These are phyloP conservation scores for Citrullus colocynthis DNA, from an alignment of 306 rosid species.

Conservation along the genomic window DNA sequence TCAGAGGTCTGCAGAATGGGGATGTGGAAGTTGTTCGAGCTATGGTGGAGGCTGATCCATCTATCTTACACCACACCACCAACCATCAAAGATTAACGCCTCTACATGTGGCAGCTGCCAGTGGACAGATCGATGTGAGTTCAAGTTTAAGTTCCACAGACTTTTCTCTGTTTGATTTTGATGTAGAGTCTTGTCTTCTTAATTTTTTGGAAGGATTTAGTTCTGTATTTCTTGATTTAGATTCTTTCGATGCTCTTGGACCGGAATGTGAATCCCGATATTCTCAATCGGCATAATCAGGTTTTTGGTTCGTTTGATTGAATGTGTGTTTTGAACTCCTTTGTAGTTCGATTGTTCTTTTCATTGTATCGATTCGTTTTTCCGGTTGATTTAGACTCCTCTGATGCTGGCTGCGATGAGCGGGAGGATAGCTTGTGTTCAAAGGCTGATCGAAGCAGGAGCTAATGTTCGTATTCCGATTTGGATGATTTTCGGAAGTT, in stretches of 20 bases:
- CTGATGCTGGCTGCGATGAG: conserved; percentile 78
- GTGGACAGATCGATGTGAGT: conserved; percentile 69
- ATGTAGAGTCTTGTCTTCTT: neutral
- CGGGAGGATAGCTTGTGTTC: conserved; percentile 51
- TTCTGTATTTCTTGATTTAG: conserved; percentile 24
- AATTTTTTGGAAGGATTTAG: neutral
- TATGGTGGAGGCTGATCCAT: conserved; percentile 29
- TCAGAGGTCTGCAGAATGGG: conserved; percentile 44
- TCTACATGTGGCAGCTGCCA: conserved; percentile 60
- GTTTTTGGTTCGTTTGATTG: conserved; percentile 11
- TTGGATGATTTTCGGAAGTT: neutral
- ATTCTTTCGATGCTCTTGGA: conserved; percentile 60
- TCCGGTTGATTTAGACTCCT: conserved; percentile 43
- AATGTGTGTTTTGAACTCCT: neutral
- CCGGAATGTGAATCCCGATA: conserved; percentile 35
- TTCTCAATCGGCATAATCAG: conserved; percentile 63
- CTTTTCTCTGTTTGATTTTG: neutral
- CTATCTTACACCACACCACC: conserved; percentile 24
- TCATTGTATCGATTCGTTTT: neutral
- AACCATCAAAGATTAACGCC: conserved; percentile 35
- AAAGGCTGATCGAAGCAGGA: conserved; percentile 63
- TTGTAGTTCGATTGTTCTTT: neutral
- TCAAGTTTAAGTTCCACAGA: neutral
- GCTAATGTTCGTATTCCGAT: conserved; percentile 50
- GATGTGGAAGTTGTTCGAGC: conserved; percentile 42